Percentiles rank a stretch among this genome's conserved stretches.
phyloP scores from a whole-genome alignment of 2,329 filamentous ascomycete genomes.

The Epichloe glyceriae region DNA sequence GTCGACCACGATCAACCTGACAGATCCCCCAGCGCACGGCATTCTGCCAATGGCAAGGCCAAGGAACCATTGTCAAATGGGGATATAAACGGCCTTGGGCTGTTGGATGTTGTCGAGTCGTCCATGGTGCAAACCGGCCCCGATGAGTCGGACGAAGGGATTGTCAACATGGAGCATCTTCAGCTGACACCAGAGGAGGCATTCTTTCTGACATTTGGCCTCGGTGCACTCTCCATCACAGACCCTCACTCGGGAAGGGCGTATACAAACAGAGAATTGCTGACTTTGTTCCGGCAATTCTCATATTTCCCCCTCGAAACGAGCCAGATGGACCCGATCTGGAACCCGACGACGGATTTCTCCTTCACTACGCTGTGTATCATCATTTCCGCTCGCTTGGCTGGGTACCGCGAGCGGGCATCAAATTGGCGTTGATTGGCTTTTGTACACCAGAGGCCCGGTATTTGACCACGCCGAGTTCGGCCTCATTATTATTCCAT shows the following conservation, averaged over 20 bases:
- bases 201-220: conserved; percentile 73
- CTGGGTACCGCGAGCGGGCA: conserved; percentile 83
- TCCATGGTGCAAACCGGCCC: background rate
- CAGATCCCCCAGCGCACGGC: conserved; percentile 37
- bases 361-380: conserved; percentile 79
- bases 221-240: conserved; percentile 59
- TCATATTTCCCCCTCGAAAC: conserved; percentile 50
- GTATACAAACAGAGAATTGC: conserved; percentile 43
- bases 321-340: conserved; percentile 27
- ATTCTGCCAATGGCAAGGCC: conserved; percentile 12
- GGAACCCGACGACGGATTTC: conserved; percentile 67
- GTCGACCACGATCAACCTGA: conserved; percentile 44
- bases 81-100: background rate
- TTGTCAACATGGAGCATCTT: conserved; percentile 62
- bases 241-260: conserved; percentile 31
- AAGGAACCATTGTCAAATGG: background rate
- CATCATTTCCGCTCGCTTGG: conserved; percentile 93
- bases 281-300: conserved; percentile 53
- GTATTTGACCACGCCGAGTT: conserved; percentile 95
- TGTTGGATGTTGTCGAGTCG: background rate
- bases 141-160: conserved; percentile 1
- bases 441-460: conserved; percentile 87
- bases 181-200: conserved; percentile 83
- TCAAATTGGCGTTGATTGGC: conserved; percentile 88
- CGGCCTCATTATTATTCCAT: conserved; percentile 70